These are phyloP conservation scores for Aspergillus versicolor DNA, from an alignment of 2,329 filamentous ascomycete genomes.

Conservation along the genomic window DNA sequence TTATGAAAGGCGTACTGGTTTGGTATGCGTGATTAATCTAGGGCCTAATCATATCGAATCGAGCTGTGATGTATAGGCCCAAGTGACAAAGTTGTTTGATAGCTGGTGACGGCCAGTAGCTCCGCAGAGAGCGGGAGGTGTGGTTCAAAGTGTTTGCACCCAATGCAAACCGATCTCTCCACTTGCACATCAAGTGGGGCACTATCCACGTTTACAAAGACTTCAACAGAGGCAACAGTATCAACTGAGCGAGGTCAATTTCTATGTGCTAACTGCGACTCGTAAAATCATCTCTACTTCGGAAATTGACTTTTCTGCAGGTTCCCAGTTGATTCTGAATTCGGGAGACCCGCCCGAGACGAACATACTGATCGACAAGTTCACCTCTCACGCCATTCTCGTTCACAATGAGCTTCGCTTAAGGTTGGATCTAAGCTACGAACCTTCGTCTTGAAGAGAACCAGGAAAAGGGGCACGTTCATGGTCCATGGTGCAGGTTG, in stretches of 20 bases:
- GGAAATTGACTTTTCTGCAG: too few species aligned
- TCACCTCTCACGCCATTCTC: slow-evolving; percentile 1
- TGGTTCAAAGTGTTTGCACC: slow-evolving; percentile 19
- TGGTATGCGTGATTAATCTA: background rate
- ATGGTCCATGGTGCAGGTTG: too few species aligned
- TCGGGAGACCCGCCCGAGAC: too few species aligned
- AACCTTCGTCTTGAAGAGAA: background rate
- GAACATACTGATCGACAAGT: background rate
- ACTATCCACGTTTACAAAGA: background rate
- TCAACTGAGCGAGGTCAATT: too few species aligned
- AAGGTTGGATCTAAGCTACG: slow-evolving; percentile 2
- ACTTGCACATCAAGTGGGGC: background rate
- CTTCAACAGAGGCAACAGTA: too few species aligned
- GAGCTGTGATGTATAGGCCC: background rate
- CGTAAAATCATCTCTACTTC: too few species aligned
- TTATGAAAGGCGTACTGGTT: background rate
- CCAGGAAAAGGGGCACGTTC: background rate
- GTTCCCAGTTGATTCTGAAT: too few species aligned
- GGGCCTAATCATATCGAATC: background rate
- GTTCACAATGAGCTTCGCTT: slow-evolving; percentile 3
- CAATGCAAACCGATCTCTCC: slow-evolving; percentile 18
- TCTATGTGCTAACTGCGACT: too few species aligned
- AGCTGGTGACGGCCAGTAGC: background rate
- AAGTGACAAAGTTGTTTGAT: background rate
- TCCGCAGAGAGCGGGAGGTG: background rate